Evolutionary conservation across 108 stramenopile genomes (phyloP).

Genomic region (Cyclostephanos invisitatus): DNA sequence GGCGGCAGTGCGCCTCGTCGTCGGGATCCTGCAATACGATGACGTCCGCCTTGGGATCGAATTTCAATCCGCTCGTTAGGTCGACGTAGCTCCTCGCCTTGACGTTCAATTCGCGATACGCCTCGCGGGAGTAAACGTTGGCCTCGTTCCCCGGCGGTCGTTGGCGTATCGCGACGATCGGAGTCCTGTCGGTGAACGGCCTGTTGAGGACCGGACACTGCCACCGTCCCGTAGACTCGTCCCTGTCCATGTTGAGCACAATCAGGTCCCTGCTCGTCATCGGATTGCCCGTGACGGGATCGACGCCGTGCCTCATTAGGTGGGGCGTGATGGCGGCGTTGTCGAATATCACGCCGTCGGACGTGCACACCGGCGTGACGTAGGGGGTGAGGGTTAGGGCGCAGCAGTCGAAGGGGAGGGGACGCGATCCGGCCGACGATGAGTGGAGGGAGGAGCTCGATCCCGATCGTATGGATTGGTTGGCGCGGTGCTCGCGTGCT

Average conservation of each 20-base stretch:
- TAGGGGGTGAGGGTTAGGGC: constrained; percentile 91
- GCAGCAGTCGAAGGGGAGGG: constrained; percentile 95
- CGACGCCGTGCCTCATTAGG: constrained; percentile 79
- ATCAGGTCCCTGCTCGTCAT: constrained; percentile 74
- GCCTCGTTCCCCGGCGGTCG: constrained; percentile 54
- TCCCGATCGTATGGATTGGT: constrained; percentile 63
- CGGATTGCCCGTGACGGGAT: constrained; percentile 84
- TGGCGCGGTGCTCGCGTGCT: constrained; percentile 67
- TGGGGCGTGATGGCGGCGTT: constrained; percentile 83
- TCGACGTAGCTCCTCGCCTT: constrained; percentile 78
- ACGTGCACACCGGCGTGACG: constrained; percentile 71
- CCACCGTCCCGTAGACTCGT: constrained; percentile 86
- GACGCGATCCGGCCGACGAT: constrained; percentile 33
- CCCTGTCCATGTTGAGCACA: constrained; percentile 82
- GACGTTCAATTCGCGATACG: constrained; percentile 83
- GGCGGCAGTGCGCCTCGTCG: constrained; percentile 47
- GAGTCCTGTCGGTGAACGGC: constrained; percentile 85
- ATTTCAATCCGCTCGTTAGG: constrained; percentile 71
- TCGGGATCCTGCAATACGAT: constrained; percentile 80
- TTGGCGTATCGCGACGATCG: constrained; percentile 88
- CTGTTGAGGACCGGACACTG: constrained; percentile 97
- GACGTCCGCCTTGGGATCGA: constrained; percentile 72
- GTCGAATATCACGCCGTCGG: constrained; percentile 91
- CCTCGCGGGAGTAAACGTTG: constrained; percentile 85
- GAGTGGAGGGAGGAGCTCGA: constrained; percentile 3